phyloP scores from a whole-genome alignment of 2,329 filamentous ascomycete genomes.

The Rutstroemia sp. region DNA sequence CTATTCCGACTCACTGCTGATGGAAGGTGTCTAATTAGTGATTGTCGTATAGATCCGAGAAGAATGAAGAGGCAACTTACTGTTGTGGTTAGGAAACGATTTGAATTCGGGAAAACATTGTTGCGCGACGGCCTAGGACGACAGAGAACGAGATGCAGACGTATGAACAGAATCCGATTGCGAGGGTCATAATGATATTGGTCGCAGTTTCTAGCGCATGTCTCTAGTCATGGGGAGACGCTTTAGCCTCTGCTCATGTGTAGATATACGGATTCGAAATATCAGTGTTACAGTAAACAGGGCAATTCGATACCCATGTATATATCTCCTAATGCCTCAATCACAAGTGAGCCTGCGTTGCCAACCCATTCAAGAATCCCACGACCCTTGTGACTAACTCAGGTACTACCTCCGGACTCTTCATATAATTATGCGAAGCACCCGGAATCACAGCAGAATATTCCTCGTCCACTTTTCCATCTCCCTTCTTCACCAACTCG shows the following conservation, averaged over 20 bases:
- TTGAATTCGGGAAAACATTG: too few relatives aligned
- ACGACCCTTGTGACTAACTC: slow-evolving; percentile 44
- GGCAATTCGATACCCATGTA: too few relatives aligned
- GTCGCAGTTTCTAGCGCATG: too few relatives aligned
- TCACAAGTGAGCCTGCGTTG: background rate
- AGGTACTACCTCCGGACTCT: slow-evolving; percentile 37
- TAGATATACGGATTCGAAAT: too few relatives aligned
- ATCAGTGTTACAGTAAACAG: too few relatives aligned
- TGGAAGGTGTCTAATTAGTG: background rate
- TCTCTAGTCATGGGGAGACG: too few relatives aligned
- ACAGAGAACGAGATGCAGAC: too few relatives aligned
- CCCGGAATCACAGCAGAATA: slow-evolving; percentile 41
- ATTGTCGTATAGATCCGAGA: background rate
- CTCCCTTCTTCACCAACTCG: slow-evolving; percentile 33
- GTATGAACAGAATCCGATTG: too few relatives aligned
- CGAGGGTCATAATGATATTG: too few relatives aligned
- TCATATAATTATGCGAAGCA: slow-evolving; percentile 44
- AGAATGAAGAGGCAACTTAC: background rate
- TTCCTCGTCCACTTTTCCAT: slow-evolving; percentile 40
- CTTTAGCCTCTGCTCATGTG: too few relatives aligned
- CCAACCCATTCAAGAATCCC: slow-evolving; percentile 36
- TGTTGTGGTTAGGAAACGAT: background rate
- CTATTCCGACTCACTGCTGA: background rate
- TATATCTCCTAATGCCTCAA: too few relatives aligned
- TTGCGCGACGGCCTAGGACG: too few relatives aligned